Percentiles rank a stretch among this genome's conserved stretches.
These are phyloP conservation scores for Magnolia sinica DNA, from an alignment of 164 flowering plant species.

Conservation along the genomic window DNA sequence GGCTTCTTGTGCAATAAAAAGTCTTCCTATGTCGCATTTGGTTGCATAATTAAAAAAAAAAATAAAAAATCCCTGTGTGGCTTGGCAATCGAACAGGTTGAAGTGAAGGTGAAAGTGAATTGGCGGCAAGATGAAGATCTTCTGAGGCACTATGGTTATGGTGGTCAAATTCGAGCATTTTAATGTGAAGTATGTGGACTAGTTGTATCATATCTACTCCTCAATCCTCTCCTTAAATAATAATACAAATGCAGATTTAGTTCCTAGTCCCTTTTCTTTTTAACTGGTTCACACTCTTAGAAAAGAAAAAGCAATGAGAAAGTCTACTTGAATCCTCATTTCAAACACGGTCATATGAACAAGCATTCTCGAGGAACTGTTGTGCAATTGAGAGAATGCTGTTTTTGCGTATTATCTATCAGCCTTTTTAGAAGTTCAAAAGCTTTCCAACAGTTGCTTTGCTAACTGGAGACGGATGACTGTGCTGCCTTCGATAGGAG, in stretches of 20 bases:
- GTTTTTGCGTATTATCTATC: no score
- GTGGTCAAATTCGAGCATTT: constrained; percentile 63
- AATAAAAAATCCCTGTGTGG: not conserved
- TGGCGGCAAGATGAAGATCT: constrained; percentile 97
- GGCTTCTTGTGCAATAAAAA: not conserved
- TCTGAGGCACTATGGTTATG: constrained; percentile 84
- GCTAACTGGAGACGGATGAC: no score
- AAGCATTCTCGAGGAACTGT: no score
- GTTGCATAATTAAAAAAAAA: not conserved
- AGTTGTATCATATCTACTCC: not conserved
- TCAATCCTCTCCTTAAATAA: not conserved
- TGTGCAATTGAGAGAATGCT: no score
- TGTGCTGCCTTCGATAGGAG: no score
- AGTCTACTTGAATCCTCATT: no score
- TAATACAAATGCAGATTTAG: not conserved
- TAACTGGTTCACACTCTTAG: not conserved
- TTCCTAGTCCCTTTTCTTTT: not conserved
- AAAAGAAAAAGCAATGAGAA: no score
- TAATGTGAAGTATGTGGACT: constrained; percentile 15
- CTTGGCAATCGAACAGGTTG: constrained; percentile 45
- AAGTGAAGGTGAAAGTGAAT: constrained; percentile 84
- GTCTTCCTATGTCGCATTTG: not conserved
- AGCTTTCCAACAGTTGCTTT: no score
- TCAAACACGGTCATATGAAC: no score
- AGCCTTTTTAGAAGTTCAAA: no score